Conservation (phyloP, 495 filamentous ascomycete genomes). For the Penicillium taxi region DNA sequence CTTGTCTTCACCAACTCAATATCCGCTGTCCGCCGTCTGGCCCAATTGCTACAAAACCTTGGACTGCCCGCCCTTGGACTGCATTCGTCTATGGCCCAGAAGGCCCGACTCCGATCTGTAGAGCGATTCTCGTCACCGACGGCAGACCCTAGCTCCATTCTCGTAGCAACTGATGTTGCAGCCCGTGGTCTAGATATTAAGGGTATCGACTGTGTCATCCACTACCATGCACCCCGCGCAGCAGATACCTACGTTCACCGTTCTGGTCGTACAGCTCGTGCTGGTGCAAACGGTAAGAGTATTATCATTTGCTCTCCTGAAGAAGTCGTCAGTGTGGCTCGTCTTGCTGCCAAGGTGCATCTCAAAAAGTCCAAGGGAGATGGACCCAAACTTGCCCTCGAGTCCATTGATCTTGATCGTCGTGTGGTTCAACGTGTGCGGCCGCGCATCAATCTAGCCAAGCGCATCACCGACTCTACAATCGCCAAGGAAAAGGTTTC, state of each 20-base stretch:
- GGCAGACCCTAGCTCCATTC: constrained; percentile 54
- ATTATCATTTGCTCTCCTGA: constrained; percentile 86
- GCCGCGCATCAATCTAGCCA: constrained; percentile 64
- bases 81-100: constrained; percentile 93
- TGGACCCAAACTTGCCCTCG: constrained; percentile 54
- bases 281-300: constrained; percentile 64
- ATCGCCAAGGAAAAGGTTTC: constrained; percentile 81
- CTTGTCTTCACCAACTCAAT: constrained; percentile 96
- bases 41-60: constrained; percentile 76
- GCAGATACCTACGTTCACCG: constrained; percentile 94
- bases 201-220: constrained; percentile 74
- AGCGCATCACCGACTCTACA: constrained; percentile 71
- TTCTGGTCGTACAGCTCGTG: constrained; percentile 90
- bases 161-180: constrained; percentile 92
- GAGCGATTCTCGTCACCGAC: constrained; percentile 73
- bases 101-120: constrained; percentile 86
- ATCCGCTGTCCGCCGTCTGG: constrained; percentile 78
- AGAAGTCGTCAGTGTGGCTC: constrained; percentile 73
- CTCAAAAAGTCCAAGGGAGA: constrained; percentile 40
- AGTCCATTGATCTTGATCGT: constrained; percentile 75
- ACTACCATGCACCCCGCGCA: constrained; percentile 89
- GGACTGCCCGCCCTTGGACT: constrained; percentile 68
- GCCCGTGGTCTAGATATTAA: constrained; percentile 95
- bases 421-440: constrained; percentile 68
- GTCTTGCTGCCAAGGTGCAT: constrained; percentile 84